Percentiles rank a stretch among this genome's conserved stretches.
These are phyloP conservation scores for Scedosporium dehoogii DNA, from an alignment of 2,329 filamentous ascomycete species.

Conservation along the genomic window DNA sequence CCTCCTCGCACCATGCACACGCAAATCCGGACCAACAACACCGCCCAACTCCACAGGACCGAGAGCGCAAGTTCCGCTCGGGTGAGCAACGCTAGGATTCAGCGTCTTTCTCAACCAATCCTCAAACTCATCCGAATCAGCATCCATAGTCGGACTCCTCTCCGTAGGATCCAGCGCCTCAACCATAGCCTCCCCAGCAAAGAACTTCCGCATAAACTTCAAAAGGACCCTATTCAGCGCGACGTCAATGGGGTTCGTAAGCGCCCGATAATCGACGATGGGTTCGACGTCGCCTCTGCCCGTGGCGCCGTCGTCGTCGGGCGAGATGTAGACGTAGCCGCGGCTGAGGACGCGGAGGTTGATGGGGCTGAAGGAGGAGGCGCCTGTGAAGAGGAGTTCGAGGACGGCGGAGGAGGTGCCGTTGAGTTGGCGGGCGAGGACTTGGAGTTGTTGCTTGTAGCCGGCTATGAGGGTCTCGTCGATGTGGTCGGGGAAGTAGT, in stretches of 20 bases:
- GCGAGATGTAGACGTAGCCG: slow-evolving; percentile 44
- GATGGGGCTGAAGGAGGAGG: slow-evolving; percentile 8
- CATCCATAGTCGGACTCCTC: slow-evolving; percentile 20
- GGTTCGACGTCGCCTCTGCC: slow-evolving; percentile 31
- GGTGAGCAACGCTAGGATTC: slow-evolving; percentile 10
- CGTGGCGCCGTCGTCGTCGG: slow-evolving; percentile 18
- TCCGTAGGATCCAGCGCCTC: slow-evolving; percentile 24
- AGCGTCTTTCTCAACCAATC: slow-evolving; percentile 8
- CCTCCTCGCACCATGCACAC: slow-evolving; percentile 27
- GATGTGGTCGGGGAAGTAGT: slow-evolving; percentile 12
- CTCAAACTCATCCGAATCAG: slow-evolving; percentile 13
- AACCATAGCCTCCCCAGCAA: slow-evolving; percentile 20
- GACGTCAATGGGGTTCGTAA: slow-evolving; percentile 40
- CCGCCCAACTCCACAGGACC: slow-evolving; percentile 10
- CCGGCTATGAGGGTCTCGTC: slow-evolving; percentile 12
- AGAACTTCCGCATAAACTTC: slow-evolving; percentile 25
- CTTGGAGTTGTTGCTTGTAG: slow-evolving; percentile 12
- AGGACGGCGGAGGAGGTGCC: slow-evolving; percentile 14
- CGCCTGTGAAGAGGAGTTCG: slow-evolving; percentile 13
- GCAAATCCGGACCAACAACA: slow-evolving; percentile 16
- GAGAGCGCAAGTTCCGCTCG: slow-evolving; percentile 8
- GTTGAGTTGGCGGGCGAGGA: slow-evolving; percentile 10
- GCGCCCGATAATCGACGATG: slow-evolving; percentile 31
- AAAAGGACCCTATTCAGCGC: slow-evolving; percentile 32
- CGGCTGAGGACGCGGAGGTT: slow-evolving; percentile 34